Evolutionary conservation across 148 eudicot species (phyloP).

Genomic region (Rhododendron simsii): DNA sequence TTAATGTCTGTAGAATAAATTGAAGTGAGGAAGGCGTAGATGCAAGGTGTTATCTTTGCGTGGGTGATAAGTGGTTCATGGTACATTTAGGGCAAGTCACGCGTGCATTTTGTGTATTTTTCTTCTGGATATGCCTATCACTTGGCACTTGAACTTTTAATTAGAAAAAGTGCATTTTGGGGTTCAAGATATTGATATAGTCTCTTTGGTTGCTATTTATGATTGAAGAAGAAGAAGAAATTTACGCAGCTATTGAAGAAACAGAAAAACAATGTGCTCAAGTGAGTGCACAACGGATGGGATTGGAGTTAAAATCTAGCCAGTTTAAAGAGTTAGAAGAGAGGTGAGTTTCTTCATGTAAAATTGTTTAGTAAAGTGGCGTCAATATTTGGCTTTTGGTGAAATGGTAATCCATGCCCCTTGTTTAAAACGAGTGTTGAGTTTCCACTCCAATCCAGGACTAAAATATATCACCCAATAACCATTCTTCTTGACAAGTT

Average conservation of each 20-base stretch:
- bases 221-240: constrained; percentile 91
- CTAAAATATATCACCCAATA: too few relatives aligned
- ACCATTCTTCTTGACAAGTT: too few relatives aligned
- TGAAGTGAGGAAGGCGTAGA: neutral
- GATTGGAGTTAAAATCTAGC: constrained; percentile 70
- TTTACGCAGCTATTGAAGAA: constrained; percentile 86
- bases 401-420: neutral
- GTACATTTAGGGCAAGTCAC: neutral
- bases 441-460: too few relatives aligned
- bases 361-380: neutral
- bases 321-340: constrained; percentile 95
- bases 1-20: neutral
- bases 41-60: neutral
- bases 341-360: constrained; percentile 37
- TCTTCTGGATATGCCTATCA: neutral
- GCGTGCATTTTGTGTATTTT: neutral
- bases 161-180: constrained; percentile 3
- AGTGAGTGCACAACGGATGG: constrained; percentile 85
- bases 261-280: constrained; percentile 81
- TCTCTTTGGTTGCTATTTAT: constrained; percentile 23
- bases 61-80: neutral
- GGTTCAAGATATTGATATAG: constrained; percentile 18
- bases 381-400: neutral
- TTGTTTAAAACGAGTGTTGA: too few relatives aligned
- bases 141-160: neutral